These are phyloP conservation scores for Eragrostis tef DNA, from an alignment of 202 grass and related monocot genomes.

Conservation along the genomic window DNA sequence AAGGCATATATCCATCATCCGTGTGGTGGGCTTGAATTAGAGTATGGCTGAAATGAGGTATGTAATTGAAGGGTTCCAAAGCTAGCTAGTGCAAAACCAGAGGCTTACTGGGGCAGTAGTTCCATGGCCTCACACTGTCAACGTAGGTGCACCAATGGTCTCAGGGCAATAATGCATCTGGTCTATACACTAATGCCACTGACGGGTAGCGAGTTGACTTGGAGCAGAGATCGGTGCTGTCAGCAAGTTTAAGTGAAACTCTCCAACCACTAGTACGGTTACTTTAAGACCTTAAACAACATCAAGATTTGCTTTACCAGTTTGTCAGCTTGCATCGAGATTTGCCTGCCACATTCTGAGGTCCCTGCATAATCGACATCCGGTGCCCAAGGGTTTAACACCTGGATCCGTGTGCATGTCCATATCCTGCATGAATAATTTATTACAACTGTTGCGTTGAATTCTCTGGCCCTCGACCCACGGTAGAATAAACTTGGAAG, in stretches of 20 bases:
- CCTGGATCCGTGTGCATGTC: conserved; percentile 33
- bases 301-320: background rate
- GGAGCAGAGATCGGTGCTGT: background rate
- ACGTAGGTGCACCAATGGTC: conserved; percentile 2
- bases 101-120: background rate
- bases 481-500: background rate
- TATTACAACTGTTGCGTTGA: conserved; percentile 4
- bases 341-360: background rate
- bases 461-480: background rate
- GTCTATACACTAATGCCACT: background rate
- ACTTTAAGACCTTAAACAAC: background rate
- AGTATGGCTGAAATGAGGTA: background rate
- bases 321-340: conserved; percentile 28
- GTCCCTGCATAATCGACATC: conserved; percentile 5
- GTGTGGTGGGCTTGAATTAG: conserved; percentile 4
- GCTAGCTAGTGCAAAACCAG: background rate
- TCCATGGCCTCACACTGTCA: background rate
- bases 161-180: conserved; percentile 18
- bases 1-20: background rate
- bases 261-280: conserved; percentile 5
- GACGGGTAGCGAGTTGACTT: conserved; percentile 18
- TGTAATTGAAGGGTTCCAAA: background rate
- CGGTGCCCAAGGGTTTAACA: conserved; percentile 38
- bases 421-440: conserved; percentile 7
- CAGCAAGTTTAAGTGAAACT: conserved; percentile 35